These are phyloP conservation scores for Phytophthora citricola DNA, from an alignment of 352 stramenopile species.

Conservation along the genomic window DNA sequence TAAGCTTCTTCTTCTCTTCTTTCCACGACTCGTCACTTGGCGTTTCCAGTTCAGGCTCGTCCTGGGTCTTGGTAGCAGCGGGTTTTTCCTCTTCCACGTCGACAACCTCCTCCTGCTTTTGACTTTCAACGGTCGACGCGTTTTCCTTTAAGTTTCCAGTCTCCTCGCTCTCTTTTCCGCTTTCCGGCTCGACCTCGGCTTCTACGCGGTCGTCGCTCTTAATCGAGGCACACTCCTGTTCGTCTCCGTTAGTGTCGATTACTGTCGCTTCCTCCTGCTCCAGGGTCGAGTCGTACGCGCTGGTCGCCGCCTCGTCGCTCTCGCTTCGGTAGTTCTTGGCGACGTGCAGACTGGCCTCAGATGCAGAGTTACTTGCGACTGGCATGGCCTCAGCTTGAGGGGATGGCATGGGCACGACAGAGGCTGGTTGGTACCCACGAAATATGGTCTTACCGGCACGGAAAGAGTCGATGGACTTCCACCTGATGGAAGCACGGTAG, in stretches of 20 bases:
- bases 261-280: constrained; percentile 13
- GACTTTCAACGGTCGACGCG: not conserved
- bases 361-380: not conserved
- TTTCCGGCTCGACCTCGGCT: constrained; percentile 27
- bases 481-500: constrained; percentile 3
- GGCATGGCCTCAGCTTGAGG: not conserved
- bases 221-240: constrained; percentile 7
- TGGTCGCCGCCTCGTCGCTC: constrained; percentile 27
- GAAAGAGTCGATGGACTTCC: constrained; percentile 19
- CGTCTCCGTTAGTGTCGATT: constrained; percentile 16
- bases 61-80: constrained; percentile 19
- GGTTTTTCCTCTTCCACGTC: constrained; percentile 28
- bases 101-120: constrained; percentile 7
- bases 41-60: constrained; percentile 34
- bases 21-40: constrained; percentile 32
- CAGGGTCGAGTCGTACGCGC: constrained; percentile 16
- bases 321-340: constrained; percentile 15
- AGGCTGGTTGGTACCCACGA: constrained; percentile 18
- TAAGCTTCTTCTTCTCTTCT: constrained; percentile 15
- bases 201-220: constrained; percentile 16
- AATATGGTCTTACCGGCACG: constrained; percentile 17
- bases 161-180: constrained; percentile 30
- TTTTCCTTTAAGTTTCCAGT: constrained; percentile 28
- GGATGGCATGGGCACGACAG: constrained; percentile 26
- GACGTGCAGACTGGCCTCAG: constrained; percentile 17